A percentile compares a stretch with the other conserved stretches of the same genome.
Conservation (phyloP, 2,329 filamentous ascomycete genomes). For the Nothophoma quercina region DNA sequence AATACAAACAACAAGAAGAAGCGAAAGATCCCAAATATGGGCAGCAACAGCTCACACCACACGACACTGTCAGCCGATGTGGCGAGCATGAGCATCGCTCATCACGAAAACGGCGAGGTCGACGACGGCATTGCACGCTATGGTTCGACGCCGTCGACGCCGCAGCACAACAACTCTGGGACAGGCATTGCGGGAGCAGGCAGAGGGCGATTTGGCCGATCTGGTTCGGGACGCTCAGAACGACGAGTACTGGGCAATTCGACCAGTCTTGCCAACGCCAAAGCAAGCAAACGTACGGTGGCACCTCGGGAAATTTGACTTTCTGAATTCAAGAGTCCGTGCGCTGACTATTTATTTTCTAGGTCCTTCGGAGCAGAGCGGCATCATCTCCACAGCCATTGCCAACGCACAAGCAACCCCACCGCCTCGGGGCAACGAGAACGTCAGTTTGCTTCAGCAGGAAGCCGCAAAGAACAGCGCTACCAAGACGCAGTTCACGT, state of each 20-base stretch:
- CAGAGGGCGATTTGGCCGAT: conserved; percentile 80
- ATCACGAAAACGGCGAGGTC: conserved; percentile 51
- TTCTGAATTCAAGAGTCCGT: conserved; percentile 36
- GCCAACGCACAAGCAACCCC: conserved; percentile 74
- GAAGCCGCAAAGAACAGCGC: conserved; percentile 69
- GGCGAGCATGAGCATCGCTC: conserved; percentile 67
- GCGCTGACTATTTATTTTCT: conserved; percentile 48
- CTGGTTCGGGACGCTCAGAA: conserved; percentile 52
- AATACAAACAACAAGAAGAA: conserved; percentile 99
- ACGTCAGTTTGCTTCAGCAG: conserved; percentile 78
- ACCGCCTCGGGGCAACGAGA: conserved; percentile 69
- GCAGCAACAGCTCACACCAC: conserved; percentile 69
- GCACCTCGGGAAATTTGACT: conserved; percentile 39
- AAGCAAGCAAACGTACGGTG: conserved; percentile 51
- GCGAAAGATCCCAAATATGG: conserved; percentile 92
- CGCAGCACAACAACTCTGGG: conserved; percentile 57
- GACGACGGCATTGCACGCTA: conserved; percentile 61
- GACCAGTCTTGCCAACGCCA: conserved; percentile 54
- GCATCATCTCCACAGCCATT: conserved; percentile 92
- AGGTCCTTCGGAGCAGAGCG: conserved; percentile 63
- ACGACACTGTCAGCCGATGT: conserved; percentile 67
- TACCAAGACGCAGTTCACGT: conserved; percentile 90
- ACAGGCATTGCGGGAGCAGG: conserved; percentile 85
- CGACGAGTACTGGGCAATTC: conserved; percentile 54
- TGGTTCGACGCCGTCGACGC: conserved; percentile 62